These are phyloP conservation scores for Lophium mytilinum DNA, from an alignment of 495 filamentous ascomycete genomes.

Conservation along the genomic window DNA sequence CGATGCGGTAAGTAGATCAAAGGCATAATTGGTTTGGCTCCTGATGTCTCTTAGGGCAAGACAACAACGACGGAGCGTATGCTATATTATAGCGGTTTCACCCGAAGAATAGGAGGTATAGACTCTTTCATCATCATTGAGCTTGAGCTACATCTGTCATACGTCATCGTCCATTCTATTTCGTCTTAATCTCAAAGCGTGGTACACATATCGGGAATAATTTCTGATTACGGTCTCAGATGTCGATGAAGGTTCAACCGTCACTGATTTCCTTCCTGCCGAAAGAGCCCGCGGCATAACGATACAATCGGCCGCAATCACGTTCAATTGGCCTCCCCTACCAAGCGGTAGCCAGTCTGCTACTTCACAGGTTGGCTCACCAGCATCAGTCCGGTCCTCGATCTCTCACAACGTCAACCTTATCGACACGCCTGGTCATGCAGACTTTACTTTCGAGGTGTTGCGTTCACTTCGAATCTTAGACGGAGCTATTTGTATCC, in stretches of 20 bases:
- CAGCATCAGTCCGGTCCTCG: constrained; percentile 3
- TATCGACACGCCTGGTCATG: constrained; percentile 96
- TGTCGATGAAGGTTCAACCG: constrained; percentile 94
- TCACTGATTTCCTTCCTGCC: constrained; percentile 94
- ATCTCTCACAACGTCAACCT: constrained; percentile 70
- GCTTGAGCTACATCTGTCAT: neutral
- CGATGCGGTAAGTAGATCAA: constrained; percentile 62
- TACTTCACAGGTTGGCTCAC: neutral
- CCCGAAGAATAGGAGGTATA: constrained; percentile 75
- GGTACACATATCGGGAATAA: neutral
- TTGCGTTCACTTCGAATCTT: constrained; percentile 85
- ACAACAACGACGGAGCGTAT: constrained; percentile 99
- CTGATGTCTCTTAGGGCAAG: constrained; percentile 59
- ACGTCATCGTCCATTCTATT: neutral
- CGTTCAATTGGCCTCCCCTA: constrained; percentile 72
- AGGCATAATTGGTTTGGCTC: neutral
- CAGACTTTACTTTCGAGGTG: constrained; percentile 98
- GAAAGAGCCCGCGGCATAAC: constrained; percentile 93
- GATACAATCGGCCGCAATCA: constrained; percentile 95
- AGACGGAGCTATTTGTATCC: constrained; percentile 90
- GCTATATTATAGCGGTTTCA: constrained; percentile 94
- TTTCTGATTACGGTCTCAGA: constrained; percentile 41
- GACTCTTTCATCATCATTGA: neutral
- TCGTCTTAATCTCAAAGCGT: neutral
- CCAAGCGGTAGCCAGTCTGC: constrained; percentile 19